A percentile compares a stretch with the other conserved stretches of the same genome.
Evolutionary conservation across 352 stramenopile species (phyloP).

Genomic region (Globisporangium polare): DNA sequence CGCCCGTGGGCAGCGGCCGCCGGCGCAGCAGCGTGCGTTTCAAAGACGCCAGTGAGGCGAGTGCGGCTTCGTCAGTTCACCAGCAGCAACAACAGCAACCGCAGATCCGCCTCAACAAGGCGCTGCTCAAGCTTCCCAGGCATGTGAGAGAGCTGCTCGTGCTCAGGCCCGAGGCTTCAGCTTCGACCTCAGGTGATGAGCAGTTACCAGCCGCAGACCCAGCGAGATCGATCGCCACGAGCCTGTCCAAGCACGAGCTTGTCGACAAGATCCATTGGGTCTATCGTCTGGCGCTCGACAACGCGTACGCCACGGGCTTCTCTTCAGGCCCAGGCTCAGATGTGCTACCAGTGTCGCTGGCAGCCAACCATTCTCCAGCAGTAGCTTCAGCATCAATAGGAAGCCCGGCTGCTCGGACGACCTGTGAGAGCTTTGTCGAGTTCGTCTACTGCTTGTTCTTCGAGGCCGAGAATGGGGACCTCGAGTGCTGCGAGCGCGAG

Average conservation of each 20-base stretch:
- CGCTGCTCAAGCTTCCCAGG: slow-evolving; percentile 26
- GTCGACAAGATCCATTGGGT: slow-evolving; percentile 30
- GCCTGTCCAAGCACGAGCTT: slow-evolving; percentile 29
- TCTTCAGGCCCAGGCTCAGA: neutral
- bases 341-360: slow-evolving; percentile 9
- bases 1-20: slow-evolving; percentile 25
- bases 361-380: neutral
- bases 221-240: slow-evolving; percentile 18
- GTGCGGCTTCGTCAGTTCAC: too few species aligned
- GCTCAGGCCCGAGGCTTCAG: slow-evolving; percentile 10
- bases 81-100: slow-evolving; percentile 14
- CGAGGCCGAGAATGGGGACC: slow-evolving; percentile 19
- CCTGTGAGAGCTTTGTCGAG: slow-evolving; percentile 24
- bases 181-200: neutral
- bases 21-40: slow-evolving; percentile 18
- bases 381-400: neutral
- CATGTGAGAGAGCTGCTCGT: slow-evolving; percentile 32
- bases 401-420: slow-evolving; percentile 14
- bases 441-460: slow-evolving; percentile 32
- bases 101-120: slow-evolving; percentile 28
- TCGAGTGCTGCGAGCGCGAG: slow-evolving; percentile 22
- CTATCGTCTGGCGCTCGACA: slow-evolving; percentile 23
- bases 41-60: neutral
- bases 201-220: slow-evolving; percentile 16
- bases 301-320: neutral